These are phyloP conservation scores for Cicer judaicum DNA, from an alignment of 306 rosid species.

Conservation along the genomic window DNA sequence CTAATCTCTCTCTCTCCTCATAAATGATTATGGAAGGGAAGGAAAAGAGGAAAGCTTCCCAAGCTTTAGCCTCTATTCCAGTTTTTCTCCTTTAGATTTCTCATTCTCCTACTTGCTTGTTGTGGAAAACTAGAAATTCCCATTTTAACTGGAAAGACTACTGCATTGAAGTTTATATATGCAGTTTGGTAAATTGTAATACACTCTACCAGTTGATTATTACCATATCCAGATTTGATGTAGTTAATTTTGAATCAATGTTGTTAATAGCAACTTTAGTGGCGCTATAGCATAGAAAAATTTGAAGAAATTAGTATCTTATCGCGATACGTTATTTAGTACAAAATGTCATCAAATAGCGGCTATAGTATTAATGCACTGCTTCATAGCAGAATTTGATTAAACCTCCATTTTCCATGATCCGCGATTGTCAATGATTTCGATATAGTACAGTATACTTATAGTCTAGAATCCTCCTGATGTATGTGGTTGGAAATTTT, in stretches of 20 bases:
- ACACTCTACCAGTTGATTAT: conserved; percentile 11
- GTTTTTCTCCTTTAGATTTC: background rate
- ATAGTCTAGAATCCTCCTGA: background rate
- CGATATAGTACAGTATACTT: no score
- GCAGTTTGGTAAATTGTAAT: background rate
- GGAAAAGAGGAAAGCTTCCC: background rate
- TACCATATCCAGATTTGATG: conserved; percentile 14
- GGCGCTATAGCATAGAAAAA: no score
- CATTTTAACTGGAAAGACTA: background rate
- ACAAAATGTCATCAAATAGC: no score
- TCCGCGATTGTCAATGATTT: no score
- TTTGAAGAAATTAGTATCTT: no score
- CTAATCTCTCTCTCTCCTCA: background rate
- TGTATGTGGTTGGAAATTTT: conserved; percentile 8
- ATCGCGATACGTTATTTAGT: no score
- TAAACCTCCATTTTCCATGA: no score
- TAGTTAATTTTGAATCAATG: background rate
- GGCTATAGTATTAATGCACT: no score
- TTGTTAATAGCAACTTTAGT: no score
- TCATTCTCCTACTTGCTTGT: conserved; percentile 1
- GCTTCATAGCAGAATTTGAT: no score
- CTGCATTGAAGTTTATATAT: conserved; percentile 17
- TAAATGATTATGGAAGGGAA: background rate
- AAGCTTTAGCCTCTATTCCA: background rate
- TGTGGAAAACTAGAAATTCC: conserved; percentile 8